A percentile compares a stretch with the other conserved stretches of the same genome.
These are phyloP conservation scores for Brassica carinata DNA, from an alignment of 345 rosid species.

Conservation along the genomic window DNA sequence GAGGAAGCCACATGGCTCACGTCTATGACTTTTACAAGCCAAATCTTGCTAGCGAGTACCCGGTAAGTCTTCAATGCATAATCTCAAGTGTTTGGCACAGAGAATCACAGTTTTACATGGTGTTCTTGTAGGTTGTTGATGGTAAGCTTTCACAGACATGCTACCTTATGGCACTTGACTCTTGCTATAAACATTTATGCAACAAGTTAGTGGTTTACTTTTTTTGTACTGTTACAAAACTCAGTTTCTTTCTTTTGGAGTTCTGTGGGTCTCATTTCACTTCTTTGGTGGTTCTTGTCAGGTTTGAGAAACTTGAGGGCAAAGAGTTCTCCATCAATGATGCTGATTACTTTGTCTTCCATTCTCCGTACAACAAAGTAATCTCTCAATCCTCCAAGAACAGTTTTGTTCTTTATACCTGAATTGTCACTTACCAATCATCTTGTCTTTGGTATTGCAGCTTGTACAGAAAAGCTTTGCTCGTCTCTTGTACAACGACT, in stretches of 20 bases:
- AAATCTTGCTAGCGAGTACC: conserved; percentile 98
- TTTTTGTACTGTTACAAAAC: neutral
- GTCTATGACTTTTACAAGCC: conserved; percentile 99
- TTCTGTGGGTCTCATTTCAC: neutral
- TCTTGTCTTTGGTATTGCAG: conserved; percentile 50
- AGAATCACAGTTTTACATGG: conserved; percentile 1
- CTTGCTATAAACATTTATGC: conserved; percentile 84
- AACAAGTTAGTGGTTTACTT: conserved; percentile 59
- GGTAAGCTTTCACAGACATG: conserved; percentile 99
- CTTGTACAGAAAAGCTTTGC: conserved; percentile 99
- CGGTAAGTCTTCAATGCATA: conserved; percentile 49
- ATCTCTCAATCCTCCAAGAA: neutral
- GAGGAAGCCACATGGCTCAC: conserved; percentile 98
- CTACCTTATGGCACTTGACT: conserved; percentile 95
- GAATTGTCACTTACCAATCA: conserved; percentile 20
- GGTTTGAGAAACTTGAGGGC: conserved; percentile 84
- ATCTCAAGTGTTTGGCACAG: neutral
- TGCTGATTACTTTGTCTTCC: conserved; percentile 84
- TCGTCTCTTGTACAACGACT: conserved; percentile 84
- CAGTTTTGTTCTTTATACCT: conserved; percentile 11
- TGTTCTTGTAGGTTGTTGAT: conserved; percentile 83
- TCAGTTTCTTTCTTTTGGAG: conserved; percentile 8
- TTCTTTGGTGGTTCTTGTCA: conserved; percentile 38
- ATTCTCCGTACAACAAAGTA: conserved; percentile 99
- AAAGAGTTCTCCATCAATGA: conserved; percentile 79